Evolutionary conservation across 2,329 filamentous ascomycete genomes (phyloP).

Genomic region (Cercospora janseana): DNA sequence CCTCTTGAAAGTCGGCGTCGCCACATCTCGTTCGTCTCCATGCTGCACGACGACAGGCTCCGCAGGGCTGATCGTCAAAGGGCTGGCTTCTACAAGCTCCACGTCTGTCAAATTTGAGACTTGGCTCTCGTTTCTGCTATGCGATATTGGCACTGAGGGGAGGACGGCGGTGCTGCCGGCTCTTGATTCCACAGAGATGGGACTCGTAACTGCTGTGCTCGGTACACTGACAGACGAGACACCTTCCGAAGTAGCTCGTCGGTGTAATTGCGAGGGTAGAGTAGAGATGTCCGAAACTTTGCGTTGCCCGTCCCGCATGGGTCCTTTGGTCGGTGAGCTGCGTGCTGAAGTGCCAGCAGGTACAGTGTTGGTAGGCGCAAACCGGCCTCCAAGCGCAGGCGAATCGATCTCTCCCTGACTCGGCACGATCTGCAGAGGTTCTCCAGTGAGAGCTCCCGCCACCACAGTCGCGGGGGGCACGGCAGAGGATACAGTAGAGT

Average conservation of each 20-base stretch:
- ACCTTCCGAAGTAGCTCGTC: constrained; percentile 6
- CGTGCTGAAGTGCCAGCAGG: neutral
- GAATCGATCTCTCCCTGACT: constrained; percentile 11
- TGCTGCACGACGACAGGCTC: constrained; percentile 14
- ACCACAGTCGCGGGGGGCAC: neutral
- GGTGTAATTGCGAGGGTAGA: constrained; percentile 21
- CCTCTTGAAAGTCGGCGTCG: constrained; percentile 18
- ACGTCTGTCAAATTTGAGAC: constrained; percentile 13
- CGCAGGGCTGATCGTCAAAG: constrained; percentile 14
- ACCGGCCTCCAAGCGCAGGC: neutral
- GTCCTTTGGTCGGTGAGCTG: neutral
- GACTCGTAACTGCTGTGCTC: neutral
- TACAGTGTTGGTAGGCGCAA: neutral
- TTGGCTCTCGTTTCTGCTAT: constrained; percentile 5
- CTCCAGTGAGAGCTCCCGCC: neutral
- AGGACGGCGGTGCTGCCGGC: neutral
- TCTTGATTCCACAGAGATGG: neutral
- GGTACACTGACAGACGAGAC: neutral
- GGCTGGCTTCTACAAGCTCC: constrained; percentile 14
- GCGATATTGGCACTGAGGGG: no score
- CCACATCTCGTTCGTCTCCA: constrained; percentile 14
- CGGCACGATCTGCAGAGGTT: constrained; percentile 12
- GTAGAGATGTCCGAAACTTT: constrained; percentile 29
- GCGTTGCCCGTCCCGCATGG: constrained; percentile 24
- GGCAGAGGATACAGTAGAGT: neutral